These are phyloP conservation scores for Penicillium decumbens DNA, from an alignment of 2,329 filamentous ascomycete species.

Conservation along the genomic window DNA sequence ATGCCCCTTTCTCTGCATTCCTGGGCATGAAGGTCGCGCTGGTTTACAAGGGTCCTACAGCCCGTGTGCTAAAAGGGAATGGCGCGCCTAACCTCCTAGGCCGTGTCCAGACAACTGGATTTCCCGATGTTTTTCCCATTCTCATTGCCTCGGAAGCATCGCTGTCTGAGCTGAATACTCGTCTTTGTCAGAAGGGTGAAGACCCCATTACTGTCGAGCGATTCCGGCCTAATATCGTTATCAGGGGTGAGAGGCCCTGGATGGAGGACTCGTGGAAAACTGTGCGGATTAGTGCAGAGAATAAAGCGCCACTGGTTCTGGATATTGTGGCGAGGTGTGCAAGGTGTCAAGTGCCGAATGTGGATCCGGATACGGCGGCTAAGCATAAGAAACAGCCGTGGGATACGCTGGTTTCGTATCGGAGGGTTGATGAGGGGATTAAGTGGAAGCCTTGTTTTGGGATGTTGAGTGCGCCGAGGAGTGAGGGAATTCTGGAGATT, in stretches of 20 bases:
- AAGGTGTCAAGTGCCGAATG: constrained; percentile 60
- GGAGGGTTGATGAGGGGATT: constrained; percentile 56
- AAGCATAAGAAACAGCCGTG: constrained; percentile 58
- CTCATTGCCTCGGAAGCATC: constrained; percentile 54
- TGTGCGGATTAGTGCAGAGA: constrained; percentile 33
- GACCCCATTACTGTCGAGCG: constrained; percentile 56
- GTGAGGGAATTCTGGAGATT: constrained; percentile 52
- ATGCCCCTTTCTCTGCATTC: constrained; percentile 52
- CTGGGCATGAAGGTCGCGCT: constrained; percentile 54
- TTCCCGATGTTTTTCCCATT: constrained; percentile 57
- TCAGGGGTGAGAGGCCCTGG: constrained; percentile 55
- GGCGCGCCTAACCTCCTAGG: constrained; percentile 53
- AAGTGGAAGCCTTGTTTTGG: constrained; percentile 64
- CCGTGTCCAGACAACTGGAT: constrained; percentile 51
- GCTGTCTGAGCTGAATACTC: constrained; percentile 55
- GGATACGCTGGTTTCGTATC: constrained; percentile 58
- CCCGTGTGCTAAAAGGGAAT: constrained; percentile 53
- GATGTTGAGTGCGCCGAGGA: constrained; percentile 59
- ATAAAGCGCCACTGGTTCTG: constrained; percentile 38
- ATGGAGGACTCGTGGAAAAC: constrained; percentile 61
- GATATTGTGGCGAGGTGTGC: constrained; percentile 59
- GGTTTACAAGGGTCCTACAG: constrained; percentile 59
- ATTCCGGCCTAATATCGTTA: constrained; percentile 61
- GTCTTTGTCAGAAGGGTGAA: constrained; percentile 43
- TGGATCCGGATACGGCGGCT: constrained; percentile 58